Evolutionary conservation across 768 basidiomycete genomes (phyloP).

Genomic region (Amanita molliuscula): DNA sequence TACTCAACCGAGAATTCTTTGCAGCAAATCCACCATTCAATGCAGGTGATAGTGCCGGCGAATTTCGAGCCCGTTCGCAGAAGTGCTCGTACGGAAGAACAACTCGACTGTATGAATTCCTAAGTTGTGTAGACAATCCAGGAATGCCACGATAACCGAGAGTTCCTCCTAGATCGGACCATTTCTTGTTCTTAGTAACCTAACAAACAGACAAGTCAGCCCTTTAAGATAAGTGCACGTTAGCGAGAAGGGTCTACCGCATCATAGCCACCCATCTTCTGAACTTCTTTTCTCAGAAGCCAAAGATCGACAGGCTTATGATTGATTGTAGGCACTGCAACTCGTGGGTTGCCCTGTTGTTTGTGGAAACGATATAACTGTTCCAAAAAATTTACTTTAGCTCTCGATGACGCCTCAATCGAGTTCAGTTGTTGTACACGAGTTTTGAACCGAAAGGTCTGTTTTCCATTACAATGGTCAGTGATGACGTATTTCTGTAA

Average conservation of each 20-base stretch:
- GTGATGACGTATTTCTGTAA: constrained; percentile 18
- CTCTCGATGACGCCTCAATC: constrained; percentile 93
- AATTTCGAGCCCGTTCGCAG: constrained; percentile 62
- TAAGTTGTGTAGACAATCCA: constrained; percentile 79
- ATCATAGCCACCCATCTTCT: constrained; percentile 80
- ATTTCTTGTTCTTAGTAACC: constrained; percentile 80
- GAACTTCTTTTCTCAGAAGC: constrained; percentile 87
- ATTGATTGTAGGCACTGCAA: constrained; percentile 91
- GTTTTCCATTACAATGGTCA: constrained; percentile 19
- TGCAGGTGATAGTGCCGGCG: constrained; percentile 38
- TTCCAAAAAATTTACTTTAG: constrained; percentile 95
- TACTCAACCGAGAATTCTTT: constrained; percentile 34
- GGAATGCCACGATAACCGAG: constrained; percentile 79
- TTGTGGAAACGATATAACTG: constrained; percentile 95
- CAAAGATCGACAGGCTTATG: constrained; percentile 90
- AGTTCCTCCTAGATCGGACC: constrained; percentile 77
- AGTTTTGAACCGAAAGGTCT: constrained; percentile 94
- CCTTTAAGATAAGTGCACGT: constrained; percentile 5
- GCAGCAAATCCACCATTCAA: constrained; percentile 32
- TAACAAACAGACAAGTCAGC: constrained; percentile 22
- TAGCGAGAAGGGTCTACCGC: constrained; percentile 40
- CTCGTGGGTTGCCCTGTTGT: constrained; percentile 85
- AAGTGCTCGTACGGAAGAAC: constrained; percentile 96
- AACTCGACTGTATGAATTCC: constrained; percentile 82
- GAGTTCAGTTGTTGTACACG: constrained; percentile 91